Evolutionary conservation across 2,329 filamentous ascomycete genomes (phyloP), one percentile per base, ranked within the genome.

Genomic region (Alternaria rosae): DNA sequence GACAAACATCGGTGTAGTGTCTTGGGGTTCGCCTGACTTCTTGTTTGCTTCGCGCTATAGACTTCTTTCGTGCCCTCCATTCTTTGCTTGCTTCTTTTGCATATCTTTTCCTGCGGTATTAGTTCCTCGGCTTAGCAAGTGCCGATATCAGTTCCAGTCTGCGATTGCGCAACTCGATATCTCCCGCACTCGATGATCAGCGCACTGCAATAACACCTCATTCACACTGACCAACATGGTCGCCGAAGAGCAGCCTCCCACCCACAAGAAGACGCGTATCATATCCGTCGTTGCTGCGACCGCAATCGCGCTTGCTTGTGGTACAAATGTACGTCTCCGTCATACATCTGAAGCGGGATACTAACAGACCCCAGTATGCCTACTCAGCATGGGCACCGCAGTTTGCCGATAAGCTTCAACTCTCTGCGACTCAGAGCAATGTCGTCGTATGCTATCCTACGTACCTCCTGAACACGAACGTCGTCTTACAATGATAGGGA

Each of bases 311-410:
- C 85, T 98, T 61, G 93, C 94, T 63, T 97, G 94, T 79, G 95
- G 95, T 64, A 97, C 94, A 66, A 97, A 97, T 80, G 93, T 96
- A 81, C 74, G 88, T 81, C 10, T 48, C 57, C 41, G 7, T 32
- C 44, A 32, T 17, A 41, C 9, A 52, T 25, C 32, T 32, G 48
- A 43, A 45, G 15, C 41, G 38, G n/a, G 23, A 53, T 61, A 55
- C 74, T 83, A 61, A 79, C 62, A 53, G 35, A 15, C 54, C 41
- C 52, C 76, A 97, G 93, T 98, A 99, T 87, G 94, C 94, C 76
- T 99, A 97, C 81, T 97, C 93, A 57, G 94, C 94, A 80, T 99
- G 95, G 94, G 93, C 92, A 13, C 95, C 95, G 20, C 94, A 97
- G 81, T 97, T 97, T 76, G 93, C 94, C 52, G 90, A 96, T 74